phyloP scores from a whole-genome alignment of 768 basidiomycete genomes.

The Agrocybe praecox region DNA sequence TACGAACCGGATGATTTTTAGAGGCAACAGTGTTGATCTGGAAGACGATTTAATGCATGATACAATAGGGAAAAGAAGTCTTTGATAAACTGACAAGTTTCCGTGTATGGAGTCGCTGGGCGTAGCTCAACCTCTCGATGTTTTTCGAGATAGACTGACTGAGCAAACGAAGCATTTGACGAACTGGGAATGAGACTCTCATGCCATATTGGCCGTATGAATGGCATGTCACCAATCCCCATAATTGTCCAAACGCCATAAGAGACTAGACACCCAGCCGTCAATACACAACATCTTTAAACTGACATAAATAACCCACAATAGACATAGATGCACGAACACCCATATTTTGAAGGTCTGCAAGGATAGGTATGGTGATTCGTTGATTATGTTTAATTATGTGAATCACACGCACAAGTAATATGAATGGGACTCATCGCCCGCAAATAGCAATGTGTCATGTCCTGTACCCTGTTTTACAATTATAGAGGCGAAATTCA shows the following conservation, averaged over 20 bases:
- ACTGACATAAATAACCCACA: slow-evolving; percentile 37
- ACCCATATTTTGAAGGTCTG: slow-evolving; percentile 80
- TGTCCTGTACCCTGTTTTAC: slow-evolving; percentile 49
- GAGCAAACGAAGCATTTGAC: slow-evolving; percentile 79
- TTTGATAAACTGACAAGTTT: slow-evolving; percentile 58
- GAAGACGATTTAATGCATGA: slow-evolving; percentile 1
- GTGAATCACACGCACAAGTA: slow-evolving; percentile 53
- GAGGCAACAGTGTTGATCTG: slow-evolving; percentile 75
- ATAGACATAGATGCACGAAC: slow-evolving; percentile 88
- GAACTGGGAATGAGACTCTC: slow-evolving; percentile 83
- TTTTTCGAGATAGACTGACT: slow-evolving; percentile 81
- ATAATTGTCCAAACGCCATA: slow-evolving; percentile 75
- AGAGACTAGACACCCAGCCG: slow-evolving; percentile 52
- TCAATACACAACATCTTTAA: not conserved
- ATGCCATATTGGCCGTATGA: slow-evolving; percentile 79
- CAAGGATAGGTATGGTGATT: not conserved
- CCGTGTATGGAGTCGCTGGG: slow-evolving; percentile 70
- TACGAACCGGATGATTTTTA: slow-evolving; percentile 57
- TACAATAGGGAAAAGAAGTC: not conserved
- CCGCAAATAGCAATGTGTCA: slow-evolving; percentile 84
- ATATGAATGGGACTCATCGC: slow-evolving; percentile 89
- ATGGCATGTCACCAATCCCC: slow-evolving; percentile 82
- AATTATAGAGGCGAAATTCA: not conserved
- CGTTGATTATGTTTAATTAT: not conserved
- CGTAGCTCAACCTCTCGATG: slow-evolving; percentile 78